Base-by-base conservation (phyloP, 257 asterid genomes). In the Cynanchum wilfordii region DNA sequence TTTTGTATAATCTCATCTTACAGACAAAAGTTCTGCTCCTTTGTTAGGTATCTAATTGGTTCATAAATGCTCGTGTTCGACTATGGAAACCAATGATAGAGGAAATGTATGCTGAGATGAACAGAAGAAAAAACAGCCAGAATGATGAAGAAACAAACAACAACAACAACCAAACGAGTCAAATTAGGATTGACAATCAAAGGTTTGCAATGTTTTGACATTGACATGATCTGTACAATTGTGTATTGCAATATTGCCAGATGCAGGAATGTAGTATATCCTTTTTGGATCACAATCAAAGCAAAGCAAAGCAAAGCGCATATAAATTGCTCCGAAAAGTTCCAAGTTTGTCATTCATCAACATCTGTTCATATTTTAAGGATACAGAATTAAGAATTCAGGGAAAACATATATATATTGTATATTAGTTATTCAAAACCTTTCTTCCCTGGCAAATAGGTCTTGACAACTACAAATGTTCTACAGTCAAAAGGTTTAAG, bases 81-180 rank as follows among this genome's bases (percentile, higher is more conserved):
- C 88, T 92, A 7, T 92, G 98, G 98, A 92, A 92, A 72, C 98
- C 98, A 12, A 85, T 92, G 97, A 90, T 92, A 30, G 98, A 92
- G 84, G 98, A 92, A 76, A 90, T 90, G 98, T 90, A 86, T 60
- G 88, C 91, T 0, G 98, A 92, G 85, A 89, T 90, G 91, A 89
- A 85, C 73, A 75, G 87, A 72, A 82, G 95, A 71, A 87, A 79
- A 73, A 74, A 74, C 66, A 81, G 66, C 0, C 78, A 74, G 49
- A 77, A 68, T 33, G 79, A 83, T n/a, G 90, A 83, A 68, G 88
- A 76, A 63, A 66, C 25, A 25, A 77, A 80, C 12, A 76, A 78
- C 54, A 77, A 80, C 11, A 76, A 79, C 50, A 51, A 42, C 25
- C 79, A 73, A 25, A 84, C 84, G 69, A 84, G 70, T 45, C 84